These are phyloP conservation scores for Globisporangium nagaii DNA, from an alignment of 352 stramenopile species.

Conservation along the genomic window DNA sequence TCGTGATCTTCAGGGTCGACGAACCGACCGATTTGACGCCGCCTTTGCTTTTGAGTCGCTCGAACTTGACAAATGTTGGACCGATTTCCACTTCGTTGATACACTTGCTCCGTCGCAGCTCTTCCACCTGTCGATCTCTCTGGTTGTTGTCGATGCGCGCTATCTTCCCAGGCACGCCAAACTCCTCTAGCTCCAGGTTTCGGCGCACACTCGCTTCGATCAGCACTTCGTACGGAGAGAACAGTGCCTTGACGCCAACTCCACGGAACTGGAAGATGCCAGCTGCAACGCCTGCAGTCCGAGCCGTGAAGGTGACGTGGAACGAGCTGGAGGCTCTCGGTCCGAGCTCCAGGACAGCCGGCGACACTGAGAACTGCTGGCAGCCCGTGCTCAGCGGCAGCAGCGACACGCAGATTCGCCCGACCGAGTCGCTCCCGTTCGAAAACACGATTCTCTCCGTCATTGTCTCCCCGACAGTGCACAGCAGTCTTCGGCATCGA, in stretches of 20 bases:
- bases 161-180: neutral
- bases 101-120: slow-evolving; percentile 37
- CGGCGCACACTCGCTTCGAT: slow-evolving; percentile 75
- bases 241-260: slow-evolving; percentile 55
- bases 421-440: slow-evolving; percentile 51
- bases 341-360: slow-evolving; percentile 67
- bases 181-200: slow-evolving; percentile 22
- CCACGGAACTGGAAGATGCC: slow-evolving; percentile 86
- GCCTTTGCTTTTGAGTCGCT: slow-evolving; percentile 20
- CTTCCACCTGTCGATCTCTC: slow-evolving; percentile 23
- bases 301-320: slow-evolving; percentile 58
- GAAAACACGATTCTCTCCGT: slow-evolving; percentile 73
- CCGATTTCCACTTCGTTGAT: slow-evolving; percentile 46
- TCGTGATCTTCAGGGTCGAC: slow-evolving; percentile 43
- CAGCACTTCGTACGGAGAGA: slow-evolving; percentile 74
- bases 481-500: slow-evolving; percentile 64
- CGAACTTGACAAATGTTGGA: slow-evolving; percentile 59
- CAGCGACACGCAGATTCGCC: slow-evolving; percentile 68
- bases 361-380: slow-evolving; percentile 76
- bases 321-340: slow-evolving; percentile 61
- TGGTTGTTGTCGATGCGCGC: neutral
- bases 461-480: slow-evolving; percentile 63
- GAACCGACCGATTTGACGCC: slow-evolving; percentile 16
- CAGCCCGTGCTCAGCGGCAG: slow-evolving; percentile 79
- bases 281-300: slow-evolving; percentile 49